phyloP scores from a whole-genome alignment of 2,329 filamentous ascomycete genomes.

The Alternaria sp. region DNA sequence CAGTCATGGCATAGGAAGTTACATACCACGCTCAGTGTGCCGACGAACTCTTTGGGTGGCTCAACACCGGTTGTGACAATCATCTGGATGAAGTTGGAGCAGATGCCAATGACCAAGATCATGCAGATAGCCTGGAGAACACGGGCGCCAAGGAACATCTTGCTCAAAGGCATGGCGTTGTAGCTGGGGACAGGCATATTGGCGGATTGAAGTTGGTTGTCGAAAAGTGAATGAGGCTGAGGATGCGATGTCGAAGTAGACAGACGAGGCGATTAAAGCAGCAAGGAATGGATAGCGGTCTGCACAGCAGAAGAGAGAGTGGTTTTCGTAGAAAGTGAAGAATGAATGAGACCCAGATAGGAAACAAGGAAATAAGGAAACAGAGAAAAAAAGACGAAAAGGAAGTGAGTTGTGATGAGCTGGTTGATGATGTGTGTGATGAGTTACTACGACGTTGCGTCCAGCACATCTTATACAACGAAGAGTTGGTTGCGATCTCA shows the following conservation, averaged over 20 bases:
- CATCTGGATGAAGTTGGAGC: constrained; percentile 79
- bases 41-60: constrained; percentile 76
- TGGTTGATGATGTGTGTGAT: constrained; percentile 45
- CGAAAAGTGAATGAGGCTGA: constrained; percentile 21
- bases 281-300: constrained; percentile 40
- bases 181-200: constrained; percentile 65
- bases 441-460: constrained; percentile 18
- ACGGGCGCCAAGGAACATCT: constrained; percentile 77
- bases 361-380: constrained; percentile 45
- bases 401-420: constrained; percentile 41
- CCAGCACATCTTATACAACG: constrained; percentile 40
- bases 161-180: constrained; percentile 71
- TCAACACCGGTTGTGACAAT: constrained; percentile 71
- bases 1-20: background rate
- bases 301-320: constrained; percentile 46
- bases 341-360: constrained; percentile 33
- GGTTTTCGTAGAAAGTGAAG: constrained; percentile 13
- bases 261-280: constrained; percentile 28
- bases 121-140: constrained; percentile 74
- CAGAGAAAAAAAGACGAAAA: constrained; percentile 45
- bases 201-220: constrained; percentile 25
- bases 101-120: constrained; percentile 78
- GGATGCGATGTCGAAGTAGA: constrained; percentile 25
- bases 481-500: constrained; percentile 17
- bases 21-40: constrained; percentile 80